Evolutionary conservation across 2,329 filamentous ascomycete genomes (phyloP), one percentile per base, ranked within the genome.

Genomic region (Pyrenophora tritici-repentis): DNA sequence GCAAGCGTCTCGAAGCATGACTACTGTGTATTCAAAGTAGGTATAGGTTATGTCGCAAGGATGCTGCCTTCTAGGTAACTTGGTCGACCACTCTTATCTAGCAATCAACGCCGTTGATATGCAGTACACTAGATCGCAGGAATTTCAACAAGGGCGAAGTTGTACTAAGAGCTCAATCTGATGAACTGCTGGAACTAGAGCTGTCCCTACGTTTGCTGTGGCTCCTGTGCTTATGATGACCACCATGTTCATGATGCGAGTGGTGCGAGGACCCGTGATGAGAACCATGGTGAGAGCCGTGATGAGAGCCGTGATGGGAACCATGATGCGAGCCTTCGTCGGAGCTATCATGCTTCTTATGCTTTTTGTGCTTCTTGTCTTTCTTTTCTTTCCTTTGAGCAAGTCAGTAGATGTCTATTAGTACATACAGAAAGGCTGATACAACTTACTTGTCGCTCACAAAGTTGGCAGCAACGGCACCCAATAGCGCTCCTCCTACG

Each of bases 391-490:
- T 66, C 39, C 61, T 65, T 41, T 3, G 7, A 34, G 18, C 38
- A 5, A 16, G 37, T 57, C 13, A 55, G 47, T 6, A 22, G 6
- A 33, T 14, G 22, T 5, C n/a, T 14, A 4, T 8, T 3, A n/a
- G 16, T 10, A n/a, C 10, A 3, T 6, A 16, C 3, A 8, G 18
- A 9, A 31, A 10, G 6, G n/a, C 35, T 2, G 0, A n/a, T 22
- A 5, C 12, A 10, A 49, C 67, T 64, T 65, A 73, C 71, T 75
- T 73, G 43, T 75, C 71, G 45, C 80, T 79, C 6, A 83, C 53
- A 32, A 79, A 59, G 52, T 83, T 83, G 1, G 82, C 83, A 3
- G 78, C 80, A n/a, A 84, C 75, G 0, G 82, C 81, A 29, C 82
- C 83, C 13, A 76, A 79, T 1, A 81, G 74, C 0, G 78, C 75